phyloP scores from a whole-genome alignment of 192 early-diverging fungal species.

The Backusella sp. region DNA sequence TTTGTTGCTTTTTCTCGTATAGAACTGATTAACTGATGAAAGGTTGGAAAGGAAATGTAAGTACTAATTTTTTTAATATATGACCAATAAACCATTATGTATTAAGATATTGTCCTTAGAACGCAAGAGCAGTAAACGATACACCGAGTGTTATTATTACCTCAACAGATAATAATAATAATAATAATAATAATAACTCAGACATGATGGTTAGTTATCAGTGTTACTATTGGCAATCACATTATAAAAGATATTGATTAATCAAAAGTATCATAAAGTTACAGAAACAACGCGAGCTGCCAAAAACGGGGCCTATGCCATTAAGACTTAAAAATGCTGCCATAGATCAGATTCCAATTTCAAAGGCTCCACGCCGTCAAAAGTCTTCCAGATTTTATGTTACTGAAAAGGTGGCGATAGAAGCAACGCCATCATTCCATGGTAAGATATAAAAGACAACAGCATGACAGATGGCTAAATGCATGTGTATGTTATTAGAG shows the following conservation, averaged over 20 bases:
- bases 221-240: background rate
- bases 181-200: background rate
- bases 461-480: too few species aligned
- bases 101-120: background rate
- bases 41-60: background rate
- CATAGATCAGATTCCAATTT: slow-evolving; percentile 72
- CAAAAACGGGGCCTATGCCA: slow-evolving; percentile 41
- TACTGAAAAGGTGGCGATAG: slow-evolving; percentile 75
- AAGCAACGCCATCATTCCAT: slow-evolving; percentile 73
- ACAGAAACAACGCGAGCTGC: slow-evolving; percentile 16
- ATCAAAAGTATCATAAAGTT: slow-evolving; percentile 5
- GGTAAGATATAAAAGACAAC: slow-evolving; percentile 43
- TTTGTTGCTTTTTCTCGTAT: background rate
- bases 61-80: background rate
- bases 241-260: slow-evolving; percentile 7
- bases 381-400: slow-evolving; percentile 86
- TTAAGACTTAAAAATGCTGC: slow-evolving; percentile 51
- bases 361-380: slow-evolving; percentile 79
- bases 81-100: background rate
- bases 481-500: slow-evolving; percentile 37
- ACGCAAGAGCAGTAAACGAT: background rate
- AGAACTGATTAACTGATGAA: background rate
- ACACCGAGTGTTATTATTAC: background rate
- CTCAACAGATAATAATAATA: background rate
- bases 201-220: background rate